Percentiles rank a stretch among this genome's conserved stretches.
Conservation (phyloP, 257 asterid genomes). For the Ocimum tenuiflorum region DNA sequence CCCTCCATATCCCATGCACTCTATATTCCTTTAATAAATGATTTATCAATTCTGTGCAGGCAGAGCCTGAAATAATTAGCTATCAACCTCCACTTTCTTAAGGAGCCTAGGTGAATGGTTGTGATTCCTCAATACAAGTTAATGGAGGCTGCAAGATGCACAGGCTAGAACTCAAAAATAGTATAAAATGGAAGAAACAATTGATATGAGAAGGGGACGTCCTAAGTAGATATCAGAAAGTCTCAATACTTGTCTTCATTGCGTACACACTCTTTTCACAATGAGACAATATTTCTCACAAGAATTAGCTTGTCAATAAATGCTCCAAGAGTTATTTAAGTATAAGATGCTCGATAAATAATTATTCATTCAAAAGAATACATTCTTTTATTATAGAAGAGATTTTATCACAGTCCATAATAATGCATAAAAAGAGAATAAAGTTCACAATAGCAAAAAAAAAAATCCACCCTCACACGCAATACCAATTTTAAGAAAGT, state of each 20-base stretch:
- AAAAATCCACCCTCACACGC: constrained; percentile 5
- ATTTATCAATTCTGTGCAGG: not conserved
- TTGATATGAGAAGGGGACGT: not conserved
- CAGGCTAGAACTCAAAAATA: not conserved
- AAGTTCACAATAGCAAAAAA: not conserved
- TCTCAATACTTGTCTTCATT: not conserved
- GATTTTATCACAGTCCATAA: constrained; percentile 5
- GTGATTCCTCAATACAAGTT: not conserved
- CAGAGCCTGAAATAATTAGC: not conserved
- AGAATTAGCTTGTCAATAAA: not conserved
- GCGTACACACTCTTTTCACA: not conserved
- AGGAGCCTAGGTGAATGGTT: not conserved
- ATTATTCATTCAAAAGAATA: not conserved
- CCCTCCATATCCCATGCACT: not conserved
- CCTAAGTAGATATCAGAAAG: not conserved
- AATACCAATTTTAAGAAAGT: constrained; percentile 10
- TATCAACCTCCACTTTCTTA: not conserved
- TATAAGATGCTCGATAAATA: not conserved
- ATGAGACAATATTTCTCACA: not conserved
- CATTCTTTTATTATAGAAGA: not conserved
- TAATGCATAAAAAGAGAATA: not conserved
- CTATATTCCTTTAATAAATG: not conserved
- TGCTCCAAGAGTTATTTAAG: constrained; percentile 3
- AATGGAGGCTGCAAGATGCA: not conserved
- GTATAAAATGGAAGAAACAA: not conserved